Conservation (phyloP, 768 basidiomycete species). For the Psilocybe cyanescens region DNA sequence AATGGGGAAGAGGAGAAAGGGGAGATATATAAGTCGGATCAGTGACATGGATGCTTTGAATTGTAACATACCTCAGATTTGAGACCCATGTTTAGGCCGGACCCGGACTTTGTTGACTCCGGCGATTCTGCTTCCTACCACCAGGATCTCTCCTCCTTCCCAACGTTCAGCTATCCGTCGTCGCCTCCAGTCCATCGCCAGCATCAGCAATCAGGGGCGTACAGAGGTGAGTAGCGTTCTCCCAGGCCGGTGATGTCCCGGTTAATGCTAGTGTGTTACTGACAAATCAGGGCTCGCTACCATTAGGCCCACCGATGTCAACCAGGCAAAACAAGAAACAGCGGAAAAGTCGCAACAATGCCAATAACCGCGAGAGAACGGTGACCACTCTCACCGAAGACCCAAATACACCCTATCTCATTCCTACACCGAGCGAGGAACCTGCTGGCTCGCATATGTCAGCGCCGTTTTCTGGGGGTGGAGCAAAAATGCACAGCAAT, state of each 20-base stretch:
- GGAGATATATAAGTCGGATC: slow-evolving; percentile 10
- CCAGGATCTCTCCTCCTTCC: slow-evolving; percentile 8
- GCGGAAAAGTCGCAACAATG: slow-evolving; percentile 57
- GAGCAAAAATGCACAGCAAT: slow-evolving; percentile 25
- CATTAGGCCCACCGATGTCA: slow-evolving; percentile 41
- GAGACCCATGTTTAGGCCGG: slow-evolving; percentile 10
- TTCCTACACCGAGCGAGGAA: slow-evolving; percentile 56
- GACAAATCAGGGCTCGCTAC: slow-evolving; percentile 25
- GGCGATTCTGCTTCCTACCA: slow-evolving; percentile 17
- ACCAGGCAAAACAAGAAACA: slow-evolving; percentile 65
- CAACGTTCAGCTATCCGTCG: neutral
- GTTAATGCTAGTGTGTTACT: slow-evolving; percentile 15
- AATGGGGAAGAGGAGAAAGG: slow-evolving; percentile 3
- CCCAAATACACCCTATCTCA: slow-evolving; percentile 55
- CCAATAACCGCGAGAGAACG: slow-evolving; percentile 65
- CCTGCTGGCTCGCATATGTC: slow-evolving; percentile 41
- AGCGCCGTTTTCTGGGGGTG: slow-evolving; percentile 32
- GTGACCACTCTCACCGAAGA: slow-evolving; percentile 69
- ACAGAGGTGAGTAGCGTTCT: slow-evolving; percentile 9
- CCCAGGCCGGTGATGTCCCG: slow-evolving; percentile 15
- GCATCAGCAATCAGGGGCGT: slow-evolving; percentile 1
- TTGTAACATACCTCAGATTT: neutral
- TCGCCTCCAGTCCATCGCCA: slow-evolving; percentile 1
- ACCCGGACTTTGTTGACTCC: slow-evolving; percentile 18
- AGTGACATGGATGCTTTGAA: neutral